phyloP scores from a whole-genome alignment of 208 protist species.

The Acanthamoeba castellanii region DNA sequence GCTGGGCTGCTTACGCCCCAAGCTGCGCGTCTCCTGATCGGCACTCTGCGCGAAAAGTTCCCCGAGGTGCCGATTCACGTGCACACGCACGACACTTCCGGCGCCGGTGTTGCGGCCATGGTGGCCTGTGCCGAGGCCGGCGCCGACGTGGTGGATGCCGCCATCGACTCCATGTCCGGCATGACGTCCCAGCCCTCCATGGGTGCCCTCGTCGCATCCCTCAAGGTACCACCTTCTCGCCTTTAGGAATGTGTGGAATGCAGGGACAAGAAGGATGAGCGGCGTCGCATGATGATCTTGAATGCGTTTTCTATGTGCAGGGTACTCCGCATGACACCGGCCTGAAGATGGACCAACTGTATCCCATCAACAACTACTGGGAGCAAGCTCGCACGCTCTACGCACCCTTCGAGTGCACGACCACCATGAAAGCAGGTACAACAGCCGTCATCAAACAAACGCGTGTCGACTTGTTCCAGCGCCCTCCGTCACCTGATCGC shows the following conservation, averaged over 20 bases:
- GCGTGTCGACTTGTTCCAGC: too few relatives aligned
- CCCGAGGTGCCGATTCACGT: constrained; percentile 94
- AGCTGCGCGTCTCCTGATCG: constrained; percentile 84
- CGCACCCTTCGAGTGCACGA: constrained; percentile 87
- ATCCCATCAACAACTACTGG: constrained; percentile 81
- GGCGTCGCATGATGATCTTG: too few relatives aligned
- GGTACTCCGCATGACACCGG: constrained; percentile 78
- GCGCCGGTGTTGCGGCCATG: constrained; percentile 91
- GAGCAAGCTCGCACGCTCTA: constrained; percentile 85
- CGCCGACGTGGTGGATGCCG: constrained; percentile 92
- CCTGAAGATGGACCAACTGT: constrained; percentile 78
- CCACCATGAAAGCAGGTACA: constrained; percentile 80
- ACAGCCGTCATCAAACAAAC: constrained; percentile 7
- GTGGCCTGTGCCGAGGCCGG: constrained; percentile 89
- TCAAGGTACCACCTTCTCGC: constrained; percentile 55
- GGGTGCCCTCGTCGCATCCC: constrained; percentile 88
- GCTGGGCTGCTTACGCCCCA: constrained; percentile 91
- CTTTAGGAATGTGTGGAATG: background rate
- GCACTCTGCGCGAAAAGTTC: constrained; percentile 81
- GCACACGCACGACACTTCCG: constrained; percentile 94
- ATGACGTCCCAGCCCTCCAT: constrained; percentile 93
- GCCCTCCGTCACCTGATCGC: too few relatives aligned
- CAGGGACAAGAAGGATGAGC: background rate
- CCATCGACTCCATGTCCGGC: constrained; percentile 91
- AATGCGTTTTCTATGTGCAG: background rate